Conservation (phyloP, 2,329 filamentous ascomycete species). For the Alternaria hordeiaustralica region DNA sequence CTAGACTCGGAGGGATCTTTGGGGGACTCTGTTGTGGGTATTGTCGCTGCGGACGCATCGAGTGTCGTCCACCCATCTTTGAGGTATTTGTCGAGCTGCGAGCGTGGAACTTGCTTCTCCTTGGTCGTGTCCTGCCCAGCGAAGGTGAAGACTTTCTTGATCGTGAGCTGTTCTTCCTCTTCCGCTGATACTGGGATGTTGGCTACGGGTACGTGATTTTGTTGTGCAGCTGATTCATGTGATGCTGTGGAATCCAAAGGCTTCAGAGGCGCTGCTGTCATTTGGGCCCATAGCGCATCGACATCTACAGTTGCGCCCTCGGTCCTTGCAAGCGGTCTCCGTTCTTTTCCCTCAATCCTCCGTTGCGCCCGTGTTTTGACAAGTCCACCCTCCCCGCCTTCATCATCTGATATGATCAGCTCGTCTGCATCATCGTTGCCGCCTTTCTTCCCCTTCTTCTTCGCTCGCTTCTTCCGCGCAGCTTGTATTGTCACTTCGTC, state of each 20-base stretch:
- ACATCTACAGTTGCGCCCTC: conserved; percentile 74
- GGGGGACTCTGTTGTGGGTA: conserved; percentile 1
- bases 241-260: conserved; percentile 29
- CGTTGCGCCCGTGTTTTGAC: conserved; percentile 77
- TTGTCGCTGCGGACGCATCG: conserved; percentile 14
- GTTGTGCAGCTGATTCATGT: conserved; percentile 11
- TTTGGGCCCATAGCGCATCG: conserved; percentile 72
- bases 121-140: conserved; percentile 75
- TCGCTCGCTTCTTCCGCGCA: conserved; percentile 60
- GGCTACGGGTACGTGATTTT: conserved; percentile 16
- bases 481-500: conserved; percentile 73
- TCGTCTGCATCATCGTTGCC: conserved; percentile 29
- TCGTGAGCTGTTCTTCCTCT: conserved; percentile 59
- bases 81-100: conserved; percentile 36
- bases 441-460: conserved; percentile 45
- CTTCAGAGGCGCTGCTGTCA: conserved; percentile 59
- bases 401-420: conserved; percentile 43
- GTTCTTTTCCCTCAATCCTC: conserved; percentile 68
- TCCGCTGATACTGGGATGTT: conserved; percentile 16
- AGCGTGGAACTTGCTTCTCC: conserved; percentile 68
- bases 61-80: conserved; percentile 40
- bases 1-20: conserved; percentile 8
- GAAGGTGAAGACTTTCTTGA: conserved; percentile 77
- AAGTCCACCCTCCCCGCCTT: conserved; percentile 64
- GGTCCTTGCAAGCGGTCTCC: conserved; percentile 58